phyloP scores from a whole-genome alignment of 139 green algal genomes.

The Closterium sp. region DNA sequence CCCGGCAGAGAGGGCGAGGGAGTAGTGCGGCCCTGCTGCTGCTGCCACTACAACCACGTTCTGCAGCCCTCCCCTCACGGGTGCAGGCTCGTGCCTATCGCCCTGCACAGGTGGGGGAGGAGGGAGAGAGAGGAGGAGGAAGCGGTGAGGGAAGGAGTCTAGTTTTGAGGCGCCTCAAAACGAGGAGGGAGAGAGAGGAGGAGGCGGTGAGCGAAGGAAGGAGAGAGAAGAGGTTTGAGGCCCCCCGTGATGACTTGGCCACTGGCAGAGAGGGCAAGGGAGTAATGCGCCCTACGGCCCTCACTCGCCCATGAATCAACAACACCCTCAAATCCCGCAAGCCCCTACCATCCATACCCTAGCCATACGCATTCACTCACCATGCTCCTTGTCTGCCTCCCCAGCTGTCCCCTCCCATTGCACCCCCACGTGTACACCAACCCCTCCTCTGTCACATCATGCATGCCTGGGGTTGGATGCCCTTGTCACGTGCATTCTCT shows the following conservation, averaged over 20 bases:
- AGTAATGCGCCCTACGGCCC: not conserved
- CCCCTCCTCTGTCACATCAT: slow-evolving; percentile 11
- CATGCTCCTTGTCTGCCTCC: slow-evolving; percentile 3
- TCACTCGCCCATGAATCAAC: too few relatives aligned
- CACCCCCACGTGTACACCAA: slow-evolving; percentile 38
- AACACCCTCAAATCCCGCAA: too few relatives aligned
- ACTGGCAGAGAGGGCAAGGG: not conserved
- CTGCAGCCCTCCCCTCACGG: slow-evolving; percentile 7
- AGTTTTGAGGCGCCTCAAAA: not conserved
- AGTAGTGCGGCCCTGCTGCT: slow-evolving; percentile 20
- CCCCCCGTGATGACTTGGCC: too few relatives aligned
- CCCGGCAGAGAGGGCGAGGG: slow-evolving; percentile 10
- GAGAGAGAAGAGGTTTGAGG: not conserved
- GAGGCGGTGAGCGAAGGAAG: too few relatives aligned
- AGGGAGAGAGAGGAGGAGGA: not conserved
- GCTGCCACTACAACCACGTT: not conserved
- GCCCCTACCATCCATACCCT: too few relatives aligned
- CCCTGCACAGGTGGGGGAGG: not conserved
- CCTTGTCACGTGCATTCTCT: not conserved
- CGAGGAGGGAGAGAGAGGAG: not conserved
- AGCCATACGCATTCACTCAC: not conserved
- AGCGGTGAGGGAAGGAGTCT: not conserved
- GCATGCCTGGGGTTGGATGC: too few relatives aligned
- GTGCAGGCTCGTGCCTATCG: not conserved
- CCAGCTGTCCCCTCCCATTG: slow-evolving; percentile 37